A percentile compares a stretch with the other conserved stretches of the same genome.
Conservation (phyloP, 192 early-diverging fungal species). For the Coemansia sp. region DNA sequence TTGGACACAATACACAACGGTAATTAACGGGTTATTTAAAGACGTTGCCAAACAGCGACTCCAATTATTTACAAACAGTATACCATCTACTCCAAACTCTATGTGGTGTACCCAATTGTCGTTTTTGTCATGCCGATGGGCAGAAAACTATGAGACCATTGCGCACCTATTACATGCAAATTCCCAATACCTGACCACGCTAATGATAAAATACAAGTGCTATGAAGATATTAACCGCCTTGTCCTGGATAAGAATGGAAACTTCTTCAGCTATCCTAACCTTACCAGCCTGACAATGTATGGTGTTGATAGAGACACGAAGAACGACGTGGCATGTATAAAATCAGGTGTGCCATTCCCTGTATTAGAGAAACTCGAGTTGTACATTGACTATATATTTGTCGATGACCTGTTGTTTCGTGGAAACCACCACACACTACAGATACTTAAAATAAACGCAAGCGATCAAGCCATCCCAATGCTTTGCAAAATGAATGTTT, state of each 20-base stretch:
- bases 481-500: neutral
- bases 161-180: neutral
- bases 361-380: neutral
- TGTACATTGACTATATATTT: conserved; percentile 16
- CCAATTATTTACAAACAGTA: neutral
- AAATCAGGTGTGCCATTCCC: conserved; percentile 13
- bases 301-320: neutral
- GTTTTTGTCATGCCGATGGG: neutral
- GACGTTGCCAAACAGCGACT: neutral
- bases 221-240: neutral
- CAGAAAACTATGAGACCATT: neutral
- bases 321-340: neutral
- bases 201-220: neutral
- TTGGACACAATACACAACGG: neutral
- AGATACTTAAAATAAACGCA: neutral
- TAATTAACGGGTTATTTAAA: neutral
- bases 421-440: conserved; percentile 11
- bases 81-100: neutral
- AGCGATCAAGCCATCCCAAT: conserved; percentile 3
- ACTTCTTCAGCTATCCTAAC: neutral
- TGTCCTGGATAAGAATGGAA: neutral
- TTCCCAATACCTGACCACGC: neutral
- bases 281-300: neutral
- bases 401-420: conserved; percentile 19
- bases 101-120: neutral